Base-by-base conservation (phyloP, 768 basidiomycete genomes). In the Lactifluus subvellereus region DNA sequence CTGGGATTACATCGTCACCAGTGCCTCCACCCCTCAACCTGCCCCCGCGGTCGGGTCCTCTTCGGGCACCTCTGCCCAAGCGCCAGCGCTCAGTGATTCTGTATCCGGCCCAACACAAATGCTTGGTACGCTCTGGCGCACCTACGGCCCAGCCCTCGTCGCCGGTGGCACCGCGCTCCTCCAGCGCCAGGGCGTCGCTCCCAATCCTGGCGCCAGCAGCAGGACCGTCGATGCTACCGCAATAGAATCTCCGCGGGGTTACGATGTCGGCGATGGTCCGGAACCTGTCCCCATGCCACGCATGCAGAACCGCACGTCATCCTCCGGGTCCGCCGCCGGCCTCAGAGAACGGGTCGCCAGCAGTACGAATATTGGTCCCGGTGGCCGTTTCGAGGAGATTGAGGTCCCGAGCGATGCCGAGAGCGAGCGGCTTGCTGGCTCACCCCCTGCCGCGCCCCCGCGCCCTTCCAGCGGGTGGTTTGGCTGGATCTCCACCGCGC, bases 351-450 rank as follows among this genome's bases (percentile, higher is more conserved):
- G 68, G 7, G 22, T 54, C 6, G 55, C 20, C 20, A 64, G 59
- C 43, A 35, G 51, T 16, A 48, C 47, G 1, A 63, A 59, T n/a
- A 47, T 63, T 38, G 38, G 62, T 22, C 60, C 59, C 59, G 76
- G 53, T 78, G 79, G 32, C 76, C 63, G 69, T 74, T 87, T 86
- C 65, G 89, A 89, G 67, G 86, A 90, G 74, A 80, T 85, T 2
- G 84, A 86, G 63, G 83, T 85, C n/a, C 82, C 83, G 47, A 86
- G 84, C 60, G 88, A 90, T 66, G 79, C 78, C 14, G 88, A 90
- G 64, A 85, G 83, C 6, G 82, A 88, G 49, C 66, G 54, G 16
- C 13, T 32, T 2, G 14, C 47, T 30, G 48, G 42, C 18, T 52
- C 54, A 4, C 20, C 32, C 14, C 30, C 42, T 8, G 40, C 55